phyloP scores from a whole-genome alignment of 768 basidiomycete genomes.

The Leccinum barrowsii region DNA sequence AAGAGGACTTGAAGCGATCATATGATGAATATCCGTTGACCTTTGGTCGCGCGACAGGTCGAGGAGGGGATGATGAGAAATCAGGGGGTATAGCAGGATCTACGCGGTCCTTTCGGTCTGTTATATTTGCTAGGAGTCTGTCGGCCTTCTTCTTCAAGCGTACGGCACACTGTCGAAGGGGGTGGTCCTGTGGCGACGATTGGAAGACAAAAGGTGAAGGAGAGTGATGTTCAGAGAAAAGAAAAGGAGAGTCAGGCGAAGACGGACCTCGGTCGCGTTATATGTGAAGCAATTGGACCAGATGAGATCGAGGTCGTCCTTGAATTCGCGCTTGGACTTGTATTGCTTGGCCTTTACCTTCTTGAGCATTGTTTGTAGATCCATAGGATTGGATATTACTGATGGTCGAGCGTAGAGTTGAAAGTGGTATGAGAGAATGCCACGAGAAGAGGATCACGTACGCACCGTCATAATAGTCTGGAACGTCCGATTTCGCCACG shows the following conservation, averaged over 20 bases:
- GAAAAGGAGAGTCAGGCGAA: neutral
- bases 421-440: slow-evolving; percentile 1
- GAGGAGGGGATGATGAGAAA: slow-evolving; percentile 30
- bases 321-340: slow-evolving; percentile 92
- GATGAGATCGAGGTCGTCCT: slow-evolving; percentile 91
- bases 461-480: slow-evolving; percentile 91
- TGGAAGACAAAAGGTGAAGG: neutral
- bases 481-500: slow-evolving; percentile 83
- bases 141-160: slow-evolving; percentile 84
- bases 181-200: slow-evolving; percentile 65
- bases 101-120: slow-evolving; percentile 78
- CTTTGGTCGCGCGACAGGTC: slow-evolving; percentile 39
- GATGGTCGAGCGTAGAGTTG: slow-evolving; percentile 1
- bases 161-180: slow-evolving; percentile 75
- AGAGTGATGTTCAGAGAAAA: neutral
- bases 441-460: slow-evolving; percentile 9
- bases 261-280: slow-evolving; percentile 85
- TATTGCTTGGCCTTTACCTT: slow-evolving; percentile 91
- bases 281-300: slow-evolving; percentile 95
- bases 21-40: slow-evolving; percentile 39
- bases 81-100: slow-evolving; percentile 63
- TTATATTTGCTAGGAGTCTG: slow-evolving; percentile 81
- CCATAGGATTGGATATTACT: slow-evolving; percentile 97
- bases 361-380: slow-evolving; percentile 87
- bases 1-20: slow-evolving; percentile 21